phyloP scores from a whole-genome alignment of 2,329 filamentous ascomycete species.

The Atkinsonella texensis region DNA sequence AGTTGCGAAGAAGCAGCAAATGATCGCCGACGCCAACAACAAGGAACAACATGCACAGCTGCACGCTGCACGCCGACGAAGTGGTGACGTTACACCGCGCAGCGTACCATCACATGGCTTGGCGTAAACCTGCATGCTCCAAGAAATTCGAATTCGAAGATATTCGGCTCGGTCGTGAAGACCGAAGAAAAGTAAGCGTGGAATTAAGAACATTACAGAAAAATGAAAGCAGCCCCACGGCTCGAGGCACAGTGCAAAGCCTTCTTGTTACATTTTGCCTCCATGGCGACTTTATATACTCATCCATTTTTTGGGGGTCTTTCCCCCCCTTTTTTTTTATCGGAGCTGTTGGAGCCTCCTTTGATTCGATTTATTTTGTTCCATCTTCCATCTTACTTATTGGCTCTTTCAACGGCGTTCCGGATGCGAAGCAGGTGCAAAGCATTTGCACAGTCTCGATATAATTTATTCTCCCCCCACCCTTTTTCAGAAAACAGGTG shows the following conservation, averaged over 20 bases:
- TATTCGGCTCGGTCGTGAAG: not conserved
- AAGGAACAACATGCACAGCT: slow-evolving; percentile 34
- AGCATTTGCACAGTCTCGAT: not conserved
- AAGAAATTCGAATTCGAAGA: not conserved
- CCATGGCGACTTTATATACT: not conserved
- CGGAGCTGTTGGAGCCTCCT: not conserved
- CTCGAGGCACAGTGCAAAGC: not conserved
- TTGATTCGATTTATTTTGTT: not conserved
- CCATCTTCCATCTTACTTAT: not conserved
- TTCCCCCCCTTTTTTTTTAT: not conserved
- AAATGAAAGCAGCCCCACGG: slow-evolving; percentile 3
- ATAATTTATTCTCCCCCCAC: not conserved
- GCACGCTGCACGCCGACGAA: slow-evolving; percentile 33
- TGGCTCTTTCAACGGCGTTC: not conserved
- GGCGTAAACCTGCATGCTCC: slow-evolving; percentile 12
- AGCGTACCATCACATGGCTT: slow-evolving; percentile 39
- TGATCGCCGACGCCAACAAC: slow-evolving; percentile 45
- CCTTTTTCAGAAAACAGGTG: not conserved
- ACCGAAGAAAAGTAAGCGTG: not conserved
- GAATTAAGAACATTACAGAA: not conserved
- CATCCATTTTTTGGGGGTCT: not conserved
- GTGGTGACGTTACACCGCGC: slow-evolving; percentile 43
- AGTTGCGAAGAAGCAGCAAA: slow-evolving; percentile 48
- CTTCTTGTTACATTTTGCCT: not conserved
- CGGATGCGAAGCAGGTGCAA: not conserved